phyloP scores from a whole-genome alignment of 805 yeast species.

The Hanseniaspora vineae region DNA sequence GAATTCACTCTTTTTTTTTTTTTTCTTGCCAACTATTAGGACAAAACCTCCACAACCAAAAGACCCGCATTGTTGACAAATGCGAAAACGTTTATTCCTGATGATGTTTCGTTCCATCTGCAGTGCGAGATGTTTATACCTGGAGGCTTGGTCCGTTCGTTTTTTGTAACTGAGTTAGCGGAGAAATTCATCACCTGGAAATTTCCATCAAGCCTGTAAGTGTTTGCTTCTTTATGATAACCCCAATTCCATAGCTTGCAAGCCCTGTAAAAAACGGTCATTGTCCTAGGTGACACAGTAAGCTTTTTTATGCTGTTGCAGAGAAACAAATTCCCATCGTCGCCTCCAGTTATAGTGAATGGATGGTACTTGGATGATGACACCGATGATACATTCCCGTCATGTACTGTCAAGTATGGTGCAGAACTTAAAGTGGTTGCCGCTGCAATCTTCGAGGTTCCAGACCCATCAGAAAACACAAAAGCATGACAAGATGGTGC shows the following conservation, averaged over 20 bases:
- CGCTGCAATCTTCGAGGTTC: constrained; percentile 25
- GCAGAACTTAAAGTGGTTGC: constrained; percentile 24
- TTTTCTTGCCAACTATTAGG: too few species aligned
- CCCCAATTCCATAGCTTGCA: constrained; percentile 29
- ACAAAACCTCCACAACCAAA: constrained; percentile 17
- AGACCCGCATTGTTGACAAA: constrained; percentile 22
- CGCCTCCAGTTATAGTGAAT: constrained; percentile 31
- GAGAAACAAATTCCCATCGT: constrained; percentile 35
- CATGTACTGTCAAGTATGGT: constrained; percentile 27
- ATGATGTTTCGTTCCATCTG: constrained; percentile 44
- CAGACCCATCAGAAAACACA: constrained; percentile 30
- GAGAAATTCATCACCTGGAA: constrained; percentile 24
- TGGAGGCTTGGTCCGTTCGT: constrained; percentile 31
- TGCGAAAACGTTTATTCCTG: constrained; percentile 33
- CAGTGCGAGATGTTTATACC: constrained; percentile 35
- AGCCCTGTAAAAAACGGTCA: constrained; percentile 18
- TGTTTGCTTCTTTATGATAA: constrained; percentile 26
- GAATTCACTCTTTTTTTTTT: neutral
- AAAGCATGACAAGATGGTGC: constrained; percentile 26
- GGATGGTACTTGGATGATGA: constrained; percentile 35
- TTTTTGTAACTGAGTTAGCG: constrained; percentile 17
- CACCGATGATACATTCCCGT: constrained; percentile 28
- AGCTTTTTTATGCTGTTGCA: constrained; percentile 28
- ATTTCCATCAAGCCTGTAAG: constrained; percentile 29
- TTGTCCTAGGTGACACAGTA: constrained; percentile 23